Evolutionary conservation across 2,329 filamentous ascomycete genomes (phyloP).

Genomic region (Teratosphaeria destructans): DNA sequence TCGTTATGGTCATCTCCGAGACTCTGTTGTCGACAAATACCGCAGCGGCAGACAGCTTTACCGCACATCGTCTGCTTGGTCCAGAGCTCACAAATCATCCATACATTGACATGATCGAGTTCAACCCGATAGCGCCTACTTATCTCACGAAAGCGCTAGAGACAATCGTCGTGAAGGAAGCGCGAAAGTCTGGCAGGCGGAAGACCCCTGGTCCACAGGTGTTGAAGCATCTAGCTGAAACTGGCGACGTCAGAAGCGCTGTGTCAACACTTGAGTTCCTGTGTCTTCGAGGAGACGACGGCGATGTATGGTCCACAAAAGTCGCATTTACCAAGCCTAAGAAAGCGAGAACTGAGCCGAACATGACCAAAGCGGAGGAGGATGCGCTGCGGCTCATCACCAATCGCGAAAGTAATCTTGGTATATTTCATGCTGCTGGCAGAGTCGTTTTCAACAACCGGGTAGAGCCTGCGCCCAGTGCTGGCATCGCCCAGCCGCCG

Average conservation of each 20-base stretch:
- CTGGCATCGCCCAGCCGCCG: slow-evolving; percentile 32
- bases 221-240: slow-evolving; percentile 68
- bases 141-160: slow-evolving; percentile 77
- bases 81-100: slow-evolving; percentile 77
- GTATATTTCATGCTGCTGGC: slow-evolving; percentile 91
- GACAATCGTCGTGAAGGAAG: slow-evolving; percentile 73
- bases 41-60: slow-evolving; percentile 81
- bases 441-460: slow-evolving; percentile 97
- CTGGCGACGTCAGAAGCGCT: slow-evolving; percentile 88
- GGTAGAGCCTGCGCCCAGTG: slow-evolving; percentile 41
- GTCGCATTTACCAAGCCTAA: slow-evolving; percentile 61
- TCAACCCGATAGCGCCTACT: slow-evolving; percentile 83
- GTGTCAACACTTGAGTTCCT: slow-evolving; percentile 86
- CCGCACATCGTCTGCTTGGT: slow-evolving; percentile 78
- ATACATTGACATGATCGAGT: slow-evolving; percentile 71
- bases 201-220: slow-evolving; percentile 69
- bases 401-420: slow-evolving; percentile 78
- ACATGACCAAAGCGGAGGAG: slow-evolving; percentile 65
- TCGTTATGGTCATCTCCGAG: slow-evolving; percentile 87
- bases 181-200: slow-evolving; percentile 62
- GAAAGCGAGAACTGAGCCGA: slow-evolving; percentile 46
- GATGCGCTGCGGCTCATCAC: slow-evolving; percentile 73
- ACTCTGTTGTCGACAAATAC: slow-evolving; percentile 77
- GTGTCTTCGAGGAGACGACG: slow-evolving; percentile 69
- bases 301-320: slow-evolving; percentile 64